Percentiles rank a stretch among this genome's conserved stretches.
Conservation (phyloP, 805 yeast species). For the Ogataea parapolymorpha region DNA sequence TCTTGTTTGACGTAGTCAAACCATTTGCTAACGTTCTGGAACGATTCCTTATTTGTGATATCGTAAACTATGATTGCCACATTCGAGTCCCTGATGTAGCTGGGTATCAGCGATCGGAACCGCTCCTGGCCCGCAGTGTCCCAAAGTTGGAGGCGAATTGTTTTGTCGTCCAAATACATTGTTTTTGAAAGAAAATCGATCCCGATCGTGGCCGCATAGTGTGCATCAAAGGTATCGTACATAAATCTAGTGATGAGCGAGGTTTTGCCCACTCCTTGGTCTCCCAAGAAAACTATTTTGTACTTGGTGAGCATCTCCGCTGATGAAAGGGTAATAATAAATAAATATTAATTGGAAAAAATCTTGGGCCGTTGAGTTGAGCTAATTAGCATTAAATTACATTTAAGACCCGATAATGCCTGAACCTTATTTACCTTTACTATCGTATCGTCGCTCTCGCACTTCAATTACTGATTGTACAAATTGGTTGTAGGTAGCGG, state of each 20-base stretch:
- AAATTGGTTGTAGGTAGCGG: background rate
- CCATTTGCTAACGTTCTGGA: slow-evolving; percentile 86
- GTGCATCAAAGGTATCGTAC: slow-evolving; percentile 97
- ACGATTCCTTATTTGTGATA: slow-evolving; percentile 80
- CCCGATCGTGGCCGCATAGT: slow-evolving; percentile 95
- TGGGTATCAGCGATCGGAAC: slow-evolving; percentile 90
- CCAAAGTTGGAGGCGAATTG: slow-evolving; percentile 93
- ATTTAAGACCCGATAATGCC: background rate
- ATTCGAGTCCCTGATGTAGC: slow-evolving; percentile 91
- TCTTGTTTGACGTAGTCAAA: slow-evolving; percentile 91
- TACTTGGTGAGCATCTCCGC: slow-evolving; percentile 52
- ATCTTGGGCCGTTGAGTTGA: background rate
- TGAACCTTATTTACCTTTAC: background rate
- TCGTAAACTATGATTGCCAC: slow-evolving; percentile 98
- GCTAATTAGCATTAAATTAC: too few species aligned
- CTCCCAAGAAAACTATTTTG: slow-evolving; percentile 95
- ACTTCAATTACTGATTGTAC: background rate
- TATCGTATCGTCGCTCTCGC: background rate
- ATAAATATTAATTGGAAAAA: background rate
- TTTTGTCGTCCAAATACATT: slow-evolving; percentile 93
- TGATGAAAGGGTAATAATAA: slow-evolving; percentile 1
- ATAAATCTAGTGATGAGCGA: slow-evolving; percentile 94
- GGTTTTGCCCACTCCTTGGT: slow-evolving; percentile 95
- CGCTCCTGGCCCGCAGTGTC: slow-evolving; percentile 98
- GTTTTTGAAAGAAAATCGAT: slow-evolving; percentile 91